These are phyloP conservation scores for Durotheca rogersii DNA, from an alignment of 495 filamentous ascomycete genomes.

Conservation along the genomic window DNA sequence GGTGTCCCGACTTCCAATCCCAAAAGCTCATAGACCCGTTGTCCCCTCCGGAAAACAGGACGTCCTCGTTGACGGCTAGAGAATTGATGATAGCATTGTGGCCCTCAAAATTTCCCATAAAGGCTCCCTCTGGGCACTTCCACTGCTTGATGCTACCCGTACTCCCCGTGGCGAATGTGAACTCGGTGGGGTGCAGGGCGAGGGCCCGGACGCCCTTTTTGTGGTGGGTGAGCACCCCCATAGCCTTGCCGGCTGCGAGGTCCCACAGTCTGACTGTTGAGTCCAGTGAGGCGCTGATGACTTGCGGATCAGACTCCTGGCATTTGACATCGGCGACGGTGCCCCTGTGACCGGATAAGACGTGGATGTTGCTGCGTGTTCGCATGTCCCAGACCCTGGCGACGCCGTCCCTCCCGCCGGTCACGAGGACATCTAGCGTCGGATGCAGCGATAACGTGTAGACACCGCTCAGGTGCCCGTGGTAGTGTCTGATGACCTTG, in stretches of 20 bases:
- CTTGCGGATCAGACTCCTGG: slow-evolving; percentile 94
- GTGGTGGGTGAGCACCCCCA: slow-evolving; percentile 96
- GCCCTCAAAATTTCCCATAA: slow-evolving; percentile 99
- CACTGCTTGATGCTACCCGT: slow-evolving; percentile 97
- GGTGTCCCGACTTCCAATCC: slow-evolving; percentile 97
- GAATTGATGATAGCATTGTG: slow-evolving; percentile 97
- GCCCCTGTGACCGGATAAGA: slow-evolving; percentile 82
- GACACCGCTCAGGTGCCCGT: slow-evolving; percentile 95
- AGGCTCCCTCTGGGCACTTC: slow-evolving; percentile 97
- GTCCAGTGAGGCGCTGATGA: slow-evolving; percentile 89
- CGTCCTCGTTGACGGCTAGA: slow-evolving; percentile 87
- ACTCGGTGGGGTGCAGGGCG: slow-evolving; percentile 85
- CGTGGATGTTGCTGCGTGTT: slow-evolving; percentile 91
- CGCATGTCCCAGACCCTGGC: slow-evolving; percentile 99
- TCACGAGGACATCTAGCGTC: slow-evolving; percentile 90
- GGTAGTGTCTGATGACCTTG: slow-evolving; percentile 97
- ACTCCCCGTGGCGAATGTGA: slow-evolving; percentile 91
- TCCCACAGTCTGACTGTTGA: slow-evolving; percentile 94
- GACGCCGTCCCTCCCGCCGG: slow-evolving; percentile 91
- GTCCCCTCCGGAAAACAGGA: slow-evolving; percentile 92
- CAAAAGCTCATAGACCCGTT: slow-evolving; percentile 97
- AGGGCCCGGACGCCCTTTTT: slow-evolving; percentile 94
- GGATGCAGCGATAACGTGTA: slow-evolving; percentile 91
- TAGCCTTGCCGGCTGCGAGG: slow-evolving; percentile 91
- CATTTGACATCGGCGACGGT: slow-evolving; percentile 88